Evolutionary conservation across 306 rosid species (phyloP), one percentile per base, ranked within the genome.

Genomic region (Lupinus albus): DNA sequence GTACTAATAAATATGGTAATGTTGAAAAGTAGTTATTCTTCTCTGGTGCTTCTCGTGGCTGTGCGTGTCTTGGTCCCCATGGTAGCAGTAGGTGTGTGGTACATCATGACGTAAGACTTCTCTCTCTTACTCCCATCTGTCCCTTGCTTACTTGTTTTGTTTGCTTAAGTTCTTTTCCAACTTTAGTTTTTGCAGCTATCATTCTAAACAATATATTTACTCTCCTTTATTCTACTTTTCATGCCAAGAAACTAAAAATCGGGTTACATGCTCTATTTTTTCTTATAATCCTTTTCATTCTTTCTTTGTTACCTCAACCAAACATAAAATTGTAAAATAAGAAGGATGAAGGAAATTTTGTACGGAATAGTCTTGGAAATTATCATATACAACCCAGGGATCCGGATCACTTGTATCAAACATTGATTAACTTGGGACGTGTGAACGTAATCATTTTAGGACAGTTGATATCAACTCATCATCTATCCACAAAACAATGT

Each of bases 21-120:
- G 38, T 20, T 30, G 45, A 52, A 53, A 0, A 13, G 13, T 4
- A 20, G 36, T 7, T 16, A 8, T 53, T 18, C 9, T 21, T 0
- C 70, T 68, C 45, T 68, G 61, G 76, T 54, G 72, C 13, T 42
- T 65, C 71, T 76, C 71, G 71, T 67, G 71, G 71, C n/a, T n/a
- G 5, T 13, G 5, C 0, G 49, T 59, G 51, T 50, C 33, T 60
- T 76, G 80, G 80, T 69, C 76, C 75, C 75, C 36, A 11, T 36
- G 65, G 53, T 12, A 20, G 38, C 64, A 32, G 41, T 12, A 20
- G 38, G 57, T 18, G 41, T 16, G 79, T 0, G 6, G 16, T 21
- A 51, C 35, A 0, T 1, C 20, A 15, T 75, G 75, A 32, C 6
- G 48, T 60, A 74, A 68, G 41, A 8, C 30, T 68, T 61, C 70